Evolutionary conservation across 257 asterid genomes (phyloP), one percentile per base, ranked within the genome.

Genomic region (Nicotiana benthamiana): DNA sequence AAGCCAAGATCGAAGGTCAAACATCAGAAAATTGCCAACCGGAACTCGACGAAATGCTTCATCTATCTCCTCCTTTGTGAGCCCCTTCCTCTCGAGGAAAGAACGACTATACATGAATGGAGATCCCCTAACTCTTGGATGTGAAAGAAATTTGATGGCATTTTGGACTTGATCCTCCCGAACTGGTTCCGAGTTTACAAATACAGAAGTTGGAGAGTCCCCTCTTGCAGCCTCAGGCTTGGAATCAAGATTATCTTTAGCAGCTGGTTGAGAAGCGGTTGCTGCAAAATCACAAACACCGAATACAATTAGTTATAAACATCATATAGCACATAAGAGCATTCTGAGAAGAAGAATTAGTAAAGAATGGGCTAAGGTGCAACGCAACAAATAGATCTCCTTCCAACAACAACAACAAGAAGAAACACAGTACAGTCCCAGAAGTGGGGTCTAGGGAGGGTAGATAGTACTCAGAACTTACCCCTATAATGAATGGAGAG

Each of bases 41-140:
- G 98, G 98, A 88, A 96, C 97, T 72, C 92, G 94, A 57, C 90
- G 92, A 82, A 96, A 96, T 75, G 99, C 97, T 88, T 96, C 99
- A 86, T 96, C 99, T 30, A 96, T 96, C 91, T 96, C 99, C 90
- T 94, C 99, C 87, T 90, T 96, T 2, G 99, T 94, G 82, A 96
- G 98, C 64, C 99, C 99, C 88, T 96, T 96, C 86, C 91, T 87
- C 92, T 96, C 99, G 57, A 96, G 99, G 92, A 96, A 96, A 10
- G 98, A 96, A 79, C 98, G 90, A 85, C 97, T 91, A 80, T 96
- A 89, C 51, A 92, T 90, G 79, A 94, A 95, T 12, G 99, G 98
- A 20, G 99, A 96, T 81, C 97, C 99, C 85, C 64, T 91, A 67
- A 96, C 99, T 76, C 88, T 96, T 84, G 99, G 97, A 84, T 96